Base-by-base conservation (phyloP, 768 basidiomycete species). In the Xerocomellus chrysenteron region DNA sequence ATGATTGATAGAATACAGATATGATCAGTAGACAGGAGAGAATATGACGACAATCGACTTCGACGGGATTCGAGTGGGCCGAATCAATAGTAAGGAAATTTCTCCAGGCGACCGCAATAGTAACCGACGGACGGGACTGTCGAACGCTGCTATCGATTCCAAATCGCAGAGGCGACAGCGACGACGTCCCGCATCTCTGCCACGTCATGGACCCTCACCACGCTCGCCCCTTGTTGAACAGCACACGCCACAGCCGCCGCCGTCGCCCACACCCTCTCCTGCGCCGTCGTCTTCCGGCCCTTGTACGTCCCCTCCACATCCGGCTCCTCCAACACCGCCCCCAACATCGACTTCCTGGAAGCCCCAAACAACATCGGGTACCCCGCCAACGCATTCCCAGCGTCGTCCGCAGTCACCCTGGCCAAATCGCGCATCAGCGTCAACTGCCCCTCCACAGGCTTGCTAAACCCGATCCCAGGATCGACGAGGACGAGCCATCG, bases 401-500 rank as follows among this genome's bases (percentile, higher is more conserved):
- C 63, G 26, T 44, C 52, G 41, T 82, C 76, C 2, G 75, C 77
- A 0, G 80, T 82, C 41, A 91, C 68, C 47, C 58, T 68, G 19
- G 67, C 78, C 49, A 76, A 76, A 36, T 79, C 62, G 11, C 86
- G 78, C 47, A 98, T 69, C 12, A 96, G 64, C 58, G 80, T 77
- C 35, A 93, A 60, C 71, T 96, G 95, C 5, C 81, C 92, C 30
- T 85, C 79, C 3, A 86, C 68, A 0, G 84, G 82, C 73, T 98
- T 98, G 72, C 94, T 96, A 70, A 98, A 99, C 35, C 97, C 96
- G 50, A 98, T 75, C 0, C 96, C 96, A 4, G 96, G 92, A 74
- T 98, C 97, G 26, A 88, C 80, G 50, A 98, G 80, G 58, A 98
- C 83, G 56, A 91, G 80, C 96, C 96, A 98, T 49, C 90, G 75